Evolutionary conservation across 345 rosid genomes (phyloP).

Genomic region (Syzygium oleosum): DNA sequence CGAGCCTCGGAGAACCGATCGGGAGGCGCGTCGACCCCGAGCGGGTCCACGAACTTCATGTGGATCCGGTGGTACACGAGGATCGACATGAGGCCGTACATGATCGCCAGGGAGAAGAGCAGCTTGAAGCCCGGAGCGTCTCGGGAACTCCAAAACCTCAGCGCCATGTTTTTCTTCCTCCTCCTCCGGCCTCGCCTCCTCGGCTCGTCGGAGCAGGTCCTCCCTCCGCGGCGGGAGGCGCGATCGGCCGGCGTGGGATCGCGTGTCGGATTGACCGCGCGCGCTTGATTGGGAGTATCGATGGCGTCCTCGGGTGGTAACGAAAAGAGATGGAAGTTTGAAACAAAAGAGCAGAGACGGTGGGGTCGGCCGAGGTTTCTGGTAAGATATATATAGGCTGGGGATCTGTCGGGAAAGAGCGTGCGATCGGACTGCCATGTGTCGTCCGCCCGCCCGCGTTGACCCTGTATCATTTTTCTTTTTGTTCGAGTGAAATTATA

Average conservation of each 20-base stretch:
- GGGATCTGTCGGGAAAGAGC: neutral
- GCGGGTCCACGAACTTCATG: slow-evolving; percentile 59
- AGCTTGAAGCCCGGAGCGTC: slow-evolving; percentile 62
- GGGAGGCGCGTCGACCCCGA: slow-evolving; percentile 68
- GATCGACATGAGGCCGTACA: slow-evolving; percentile 60
- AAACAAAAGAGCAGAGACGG: neutral
- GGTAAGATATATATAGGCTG: neutral
- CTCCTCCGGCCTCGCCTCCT: neutral
- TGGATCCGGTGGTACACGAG: slow-evolving; percentile 49
- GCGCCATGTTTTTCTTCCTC: slow-evolving; percentile 28
- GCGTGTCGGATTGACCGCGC: neutral
- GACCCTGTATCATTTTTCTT: neutral
- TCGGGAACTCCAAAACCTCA: slow-evolving; percentile 27
- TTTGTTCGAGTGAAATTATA: neutral
- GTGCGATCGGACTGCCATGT: neutral
- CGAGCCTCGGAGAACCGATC: slow-evolving; percentile 93
- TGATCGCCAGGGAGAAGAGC: slow-evolving; percentile 33
- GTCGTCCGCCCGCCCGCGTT: neutral
- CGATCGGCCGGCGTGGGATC: neutral
- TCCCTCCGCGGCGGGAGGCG: neutral
- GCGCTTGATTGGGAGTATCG: neutral
- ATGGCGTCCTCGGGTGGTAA: neutral
- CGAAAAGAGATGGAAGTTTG: neutral
- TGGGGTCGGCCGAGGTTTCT: neutral
- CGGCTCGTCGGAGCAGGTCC: neutral